phyloP scores from a whole-genome alignment of 768 basidiomycete species.

The Tricholomella constricta region DNA sequence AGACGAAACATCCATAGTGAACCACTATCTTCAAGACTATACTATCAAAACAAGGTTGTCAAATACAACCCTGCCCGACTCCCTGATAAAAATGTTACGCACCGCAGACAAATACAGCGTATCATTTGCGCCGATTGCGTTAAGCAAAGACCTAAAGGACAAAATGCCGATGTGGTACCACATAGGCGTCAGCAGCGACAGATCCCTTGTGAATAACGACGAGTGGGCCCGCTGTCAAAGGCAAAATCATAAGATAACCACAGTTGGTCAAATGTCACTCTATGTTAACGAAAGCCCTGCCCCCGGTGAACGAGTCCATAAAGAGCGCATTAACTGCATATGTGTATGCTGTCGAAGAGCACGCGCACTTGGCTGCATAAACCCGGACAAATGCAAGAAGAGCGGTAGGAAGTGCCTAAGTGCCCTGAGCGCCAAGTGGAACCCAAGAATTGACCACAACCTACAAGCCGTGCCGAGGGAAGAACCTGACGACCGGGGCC shows the following conservation, averaged over 20 bases:
- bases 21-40: not conserved
- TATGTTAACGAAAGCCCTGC: too few relatives aligned
- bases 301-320: too few relatives aligned
- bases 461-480: too few relatives aligned
- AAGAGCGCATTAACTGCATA: too few relatives aligned
- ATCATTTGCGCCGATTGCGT: not conserved
- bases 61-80: not conserved
- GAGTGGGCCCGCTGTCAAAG: too few relatives aligned
- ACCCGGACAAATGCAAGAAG: not conserved
- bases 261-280: too few relatives aligned
- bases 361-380: not conserved
- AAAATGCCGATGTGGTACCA: not conserved
- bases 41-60: not conserved
- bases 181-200: not conserved
- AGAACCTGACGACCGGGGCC: too few relatives aligned
- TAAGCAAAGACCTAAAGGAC: not conserved
- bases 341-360: not conserved
- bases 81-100: not conserved
- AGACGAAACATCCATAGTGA: not conserved
- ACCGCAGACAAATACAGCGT: not conserved
- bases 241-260: too few relatives aligned
- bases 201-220: too few relatives aligned
- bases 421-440: not conserved
- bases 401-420: too few relatives aligned
- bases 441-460: not conserved